A percentile compares a stretch with the other conserved stretches of the same genome.
These are phyloP conservation scores for Litchi chinensis DNA, from an alignment of 345 rosid genomes.

Conservation along the genomic window DNA sequence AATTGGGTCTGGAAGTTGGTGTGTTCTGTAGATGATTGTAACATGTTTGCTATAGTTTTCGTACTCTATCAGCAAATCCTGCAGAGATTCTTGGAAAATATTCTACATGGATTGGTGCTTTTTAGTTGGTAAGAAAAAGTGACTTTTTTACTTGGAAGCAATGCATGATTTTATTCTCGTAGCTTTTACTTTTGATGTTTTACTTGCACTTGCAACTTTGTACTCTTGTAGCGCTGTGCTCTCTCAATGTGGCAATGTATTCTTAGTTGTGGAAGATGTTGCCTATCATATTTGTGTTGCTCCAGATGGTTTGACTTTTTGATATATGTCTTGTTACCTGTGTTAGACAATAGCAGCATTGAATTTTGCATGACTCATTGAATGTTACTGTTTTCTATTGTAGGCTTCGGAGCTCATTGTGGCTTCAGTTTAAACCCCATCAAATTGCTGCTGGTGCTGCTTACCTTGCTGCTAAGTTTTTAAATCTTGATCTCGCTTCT, in stretches of 20 bases:
- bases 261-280: conserved; percentile 30
- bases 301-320: conserved; percentile 30
- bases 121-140: conserved; percentile 75
- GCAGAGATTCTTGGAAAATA: conserved; percentile 74
- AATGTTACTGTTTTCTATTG: conserved; percentile 29
- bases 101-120: conserved; percentile 66
- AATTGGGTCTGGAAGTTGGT: conserved; percentile 58
- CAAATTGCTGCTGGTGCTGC: conserved; percentile 90
- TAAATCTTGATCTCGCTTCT: conserved; percentile 55
- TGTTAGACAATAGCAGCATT: conserved; percentile 3
- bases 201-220: conserved; percentile 17
- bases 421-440: conserved; percentile 83
- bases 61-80: conserved; percentile 65
- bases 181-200: conserved; percentile 16
- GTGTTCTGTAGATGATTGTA: conserved; percentile 58
- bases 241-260: conserved; percentile 28
- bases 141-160: conserved; percentile 31
- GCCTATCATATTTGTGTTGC: conserved; percentile 19
- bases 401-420: conserved; percentile 81
- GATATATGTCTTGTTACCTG: not conserved
- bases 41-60: conserved; percentile 56
- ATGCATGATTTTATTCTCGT: conserved; percentile 23
- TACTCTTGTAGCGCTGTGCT: conserved; percentile 23
- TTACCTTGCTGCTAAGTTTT: conserved; percentile 65
- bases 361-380: not conserved